Evolutionary conservation across 192 early-diverging fungal genomes (phyloP), one percentile per base, ranked within the genome.

Genomic region (Podila epigama): DNA sequence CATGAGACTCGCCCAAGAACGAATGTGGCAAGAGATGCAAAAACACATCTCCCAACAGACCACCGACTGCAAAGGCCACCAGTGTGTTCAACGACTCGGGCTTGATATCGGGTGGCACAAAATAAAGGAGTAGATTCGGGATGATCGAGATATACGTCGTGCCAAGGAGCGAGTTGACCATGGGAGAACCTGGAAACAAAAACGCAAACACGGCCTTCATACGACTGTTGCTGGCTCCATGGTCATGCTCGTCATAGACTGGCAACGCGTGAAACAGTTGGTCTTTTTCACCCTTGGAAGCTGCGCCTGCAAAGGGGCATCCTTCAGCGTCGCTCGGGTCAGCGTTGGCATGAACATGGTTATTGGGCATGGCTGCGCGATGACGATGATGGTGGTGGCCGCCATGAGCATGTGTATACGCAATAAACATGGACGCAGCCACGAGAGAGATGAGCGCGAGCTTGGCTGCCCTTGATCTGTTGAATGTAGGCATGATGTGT

Each of bases 51-150:
- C 94, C 93, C 33, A 95, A 64, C 28, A 95, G 79, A 11, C 92
- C 92, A 67, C 94, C 94, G n/a, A 94, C 91, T 0, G 94, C 94
- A 84, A 95, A 94, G 44, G 91, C 88, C 28, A 95, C 93, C 63
- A 95, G 85, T 4, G 89, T 83, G 66, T 94, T 89, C 25, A 88
- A 68, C n/a, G 87, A 84, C 27, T 79, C 71, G 15, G 87, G 82
- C 41, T 79, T 64, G 58, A 83, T 83, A 65, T 83, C 81, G 37
- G 93, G 86, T 11, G 93, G 93, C 16, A 93, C 91, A 59, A 92
- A 92, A 51, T 91, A 92, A 12, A 94, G 82, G 22, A 94, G 80
- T 40, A 94, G 72, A 78, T 93, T 92, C 18, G 93, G 93, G 57
- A 93, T 90, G 63, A 93, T 80, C 25, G 93, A 93, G 61, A 94